Evolutionary conservation across 106 monocot genomes (phyloP).

Genomic region (Phalaenopsis equestris): DNA sequence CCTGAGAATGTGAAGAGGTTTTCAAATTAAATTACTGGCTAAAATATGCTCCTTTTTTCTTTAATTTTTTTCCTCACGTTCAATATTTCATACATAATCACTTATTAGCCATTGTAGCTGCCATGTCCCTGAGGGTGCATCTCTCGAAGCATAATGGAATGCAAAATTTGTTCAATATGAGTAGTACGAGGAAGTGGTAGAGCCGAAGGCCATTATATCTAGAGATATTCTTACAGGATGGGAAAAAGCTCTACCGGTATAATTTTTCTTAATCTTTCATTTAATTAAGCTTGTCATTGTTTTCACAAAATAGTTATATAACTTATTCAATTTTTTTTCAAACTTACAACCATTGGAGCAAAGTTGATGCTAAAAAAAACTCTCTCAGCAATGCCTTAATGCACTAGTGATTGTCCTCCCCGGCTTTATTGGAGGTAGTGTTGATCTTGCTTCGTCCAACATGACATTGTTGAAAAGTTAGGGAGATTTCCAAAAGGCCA

Average conservation of each 20-base stretch:
- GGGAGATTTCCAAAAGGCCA: constrained; percentile 71
- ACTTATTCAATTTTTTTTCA: constrained; percentile 2
- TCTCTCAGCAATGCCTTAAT: constrained; percentile 78
- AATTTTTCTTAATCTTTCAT: no score
- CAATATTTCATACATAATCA: no score
- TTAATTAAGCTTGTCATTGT: no score
- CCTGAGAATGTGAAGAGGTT: constrained; percentile 76
- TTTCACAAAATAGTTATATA: no score
- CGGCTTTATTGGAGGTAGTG: constrained; percentile 74
- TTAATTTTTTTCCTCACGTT: no score
- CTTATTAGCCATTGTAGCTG: constrained; percentile 60
- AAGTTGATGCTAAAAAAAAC: constrained; percentile 88
- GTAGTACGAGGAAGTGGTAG: constrained; percentile 57
- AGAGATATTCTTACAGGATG: constrained; percentile 61
- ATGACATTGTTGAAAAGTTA: constrained; percentile 74
- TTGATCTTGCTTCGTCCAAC: constrained; percentile 81
- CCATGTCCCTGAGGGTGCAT: constrained; percentile 46
- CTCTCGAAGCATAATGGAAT: constrained; percentile 61
- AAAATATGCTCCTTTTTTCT: no score
- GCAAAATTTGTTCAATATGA: constrained; percentile 59
- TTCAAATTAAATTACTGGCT: neutral
- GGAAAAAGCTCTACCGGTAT: constrained; percentile 55
- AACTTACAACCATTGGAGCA: constrained; percentile 61
- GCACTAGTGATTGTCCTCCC: constrained; percentile 69
- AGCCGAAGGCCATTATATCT: constrained; percentile 41